phyloP scores from a whole-genome alignment of 352 stramenopile genomes.

The Lagenidium giganteum region DNA sequence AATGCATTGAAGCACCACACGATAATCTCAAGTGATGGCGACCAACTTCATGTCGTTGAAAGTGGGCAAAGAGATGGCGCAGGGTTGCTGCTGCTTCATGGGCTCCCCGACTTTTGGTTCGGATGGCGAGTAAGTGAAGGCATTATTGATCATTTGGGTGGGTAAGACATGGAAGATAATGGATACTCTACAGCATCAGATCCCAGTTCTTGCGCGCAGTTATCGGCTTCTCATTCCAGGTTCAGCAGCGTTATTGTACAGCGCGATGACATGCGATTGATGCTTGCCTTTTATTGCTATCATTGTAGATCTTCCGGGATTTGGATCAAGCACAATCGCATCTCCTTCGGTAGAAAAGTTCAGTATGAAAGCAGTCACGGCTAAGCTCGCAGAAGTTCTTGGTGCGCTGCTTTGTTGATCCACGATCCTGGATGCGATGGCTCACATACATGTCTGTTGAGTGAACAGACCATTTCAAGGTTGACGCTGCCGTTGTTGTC shows the following conservation, averaged over 20 bases:
- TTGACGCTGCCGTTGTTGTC: conserved; percentile 61
- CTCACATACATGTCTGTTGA: too few species aligned
- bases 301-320: conserved; percentile 62
- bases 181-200: conserved; percentile 33
- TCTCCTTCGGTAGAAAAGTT: conserved; percentile 36
- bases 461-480: too few species aligned
- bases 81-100: conserved; percentile 71
- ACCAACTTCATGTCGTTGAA: too few species aligned
- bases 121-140: conserved; percentile 50
- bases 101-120: conserved; percentile 74
- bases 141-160: too few species aligned
- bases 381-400: conserved; percentile 43
- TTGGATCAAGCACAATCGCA: conserved; percentile 49
- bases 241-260: too few species aligned
- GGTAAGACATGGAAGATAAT: conserved; percentile 3
- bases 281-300: too few species aligned
- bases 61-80: too few species aligned
- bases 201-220: conserved; percentile 30
- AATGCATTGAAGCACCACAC: too few species aligned
- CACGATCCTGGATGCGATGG: conserved; percentile 50
- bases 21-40: too few species aligned
- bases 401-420: conserved; percentile 20
- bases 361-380: conserved; percentile 46
- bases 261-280: too few species aligned
- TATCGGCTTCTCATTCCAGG: conserved; percentile 59